Evolutionary conservation across 805 yeast genomes (phyloP).

Genomic region (Saturnispora sekii): DNA sequence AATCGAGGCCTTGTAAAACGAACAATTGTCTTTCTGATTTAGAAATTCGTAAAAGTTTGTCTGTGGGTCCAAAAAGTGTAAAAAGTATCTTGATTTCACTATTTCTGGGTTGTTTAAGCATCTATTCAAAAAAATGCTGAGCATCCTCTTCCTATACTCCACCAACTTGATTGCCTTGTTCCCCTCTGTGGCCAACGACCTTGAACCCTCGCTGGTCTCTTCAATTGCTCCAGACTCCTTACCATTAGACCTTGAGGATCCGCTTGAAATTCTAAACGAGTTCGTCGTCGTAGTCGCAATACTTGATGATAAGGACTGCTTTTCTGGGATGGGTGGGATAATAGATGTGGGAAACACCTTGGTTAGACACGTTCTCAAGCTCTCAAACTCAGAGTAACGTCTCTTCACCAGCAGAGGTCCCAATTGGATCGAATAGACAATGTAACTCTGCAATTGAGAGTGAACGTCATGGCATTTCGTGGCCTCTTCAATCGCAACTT

Average conservation of each 20-base stretch:
- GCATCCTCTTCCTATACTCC: conserved; percentile 65
- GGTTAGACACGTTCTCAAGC: conserved; percentile 59
- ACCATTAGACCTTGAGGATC: not conserved
- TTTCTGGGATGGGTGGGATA: conserved; percentile 91
- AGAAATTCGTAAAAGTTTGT: conserved; percentile 75
- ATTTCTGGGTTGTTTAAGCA: conserved; percentile 54
- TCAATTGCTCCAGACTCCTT: not conserved
- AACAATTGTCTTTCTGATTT: conserved; percentile 42
- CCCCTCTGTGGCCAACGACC: not conserved
- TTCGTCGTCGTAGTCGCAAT: conserved; percentile 24
- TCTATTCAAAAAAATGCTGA: conserved; percentile 67
- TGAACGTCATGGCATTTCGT: conserved; percentile 78
- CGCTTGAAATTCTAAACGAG: conserved; percentile 18
- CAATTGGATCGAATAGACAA: conserved; percentile 73
- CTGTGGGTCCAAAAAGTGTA: conserved; percentile 77
- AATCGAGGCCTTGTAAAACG: conserved; percentile 39
- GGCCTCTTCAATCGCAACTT: conserved; percentile 55
- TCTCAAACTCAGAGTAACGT: conserved; percentile 88
- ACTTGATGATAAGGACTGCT: conserved; percentile 46
- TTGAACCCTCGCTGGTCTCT: not conserved
- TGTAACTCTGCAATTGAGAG: conserved; percentile 35
- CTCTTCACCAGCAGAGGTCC: conserved; percentile 58
- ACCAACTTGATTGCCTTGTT: conserved; percentile 16
- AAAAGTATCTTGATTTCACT: conserved; percentile 50
- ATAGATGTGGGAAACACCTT: conserved; percentile 71